Conservation (phyloP, 2,329 filamentous ascomycete genomes). For the Neonectria coccinea region DNA sequence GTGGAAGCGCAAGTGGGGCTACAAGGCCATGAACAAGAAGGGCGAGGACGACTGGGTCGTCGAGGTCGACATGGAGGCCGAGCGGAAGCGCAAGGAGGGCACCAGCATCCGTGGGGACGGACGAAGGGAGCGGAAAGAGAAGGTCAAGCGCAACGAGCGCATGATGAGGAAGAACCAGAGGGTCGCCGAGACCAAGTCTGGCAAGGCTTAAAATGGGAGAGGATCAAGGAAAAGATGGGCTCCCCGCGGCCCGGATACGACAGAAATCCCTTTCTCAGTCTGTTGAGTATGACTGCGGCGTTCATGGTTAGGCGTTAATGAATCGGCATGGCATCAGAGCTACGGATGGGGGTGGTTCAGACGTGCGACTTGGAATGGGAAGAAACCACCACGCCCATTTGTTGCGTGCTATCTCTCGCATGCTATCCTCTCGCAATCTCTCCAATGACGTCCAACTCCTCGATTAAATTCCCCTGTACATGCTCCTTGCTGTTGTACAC, state of each 20-base stretch:
- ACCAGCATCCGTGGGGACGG: slow-evolving; percentile 72
- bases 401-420: slow-evolving; percentile 33
- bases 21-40: slow-evolving; percentile 89
- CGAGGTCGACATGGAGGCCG: slow-evolving; percentile 85
- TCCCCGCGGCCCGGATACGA: slow-evolving; percentile 19
- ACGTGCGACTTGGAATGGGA: slow-evolving; percentile 37
- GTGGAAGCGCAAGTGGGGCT: slow-evolving; percentile 96
- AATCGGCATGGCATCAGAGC: slow-evolving; percentile 44
- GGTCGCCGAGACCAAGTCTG: slow-evolving; percentile 41
- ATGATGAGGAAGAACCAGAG: slow-evolving; percentile 75
- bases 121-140: slow-evolving; percentile 74
- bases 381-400: slow-evolving; percentile 35
- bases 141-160: slow-evolving; percentile 76
- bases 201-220: slow-evolving; percentile 33
- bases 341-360: slow-evolving; percentile 33
- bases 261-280: slow-evolving; percentile 24
- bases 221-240: slow-evolving; percentile 8
- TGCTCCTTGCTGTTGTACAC: slow-evolving; percentile 41
- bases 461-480: slow-evolving; percentile 37
- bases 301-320: slow-evolving; percentile 48
- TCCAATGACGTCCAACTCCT: slow-evolving; percentile 34
- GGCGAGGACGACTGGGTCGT: slow-evolving; percentile 89
- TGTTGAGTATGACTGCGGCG: slow-evolving; percentile 44
- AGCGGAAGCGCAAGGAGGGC: slow-evolving; percentile 71
- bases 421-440: slow-evolving; percentile 32